These are phyloP conservation scores for Astrephomene gubernaculifera DNA, from an alignment of 139 green algal genomes.

Conservation along the genomic window DNA sequence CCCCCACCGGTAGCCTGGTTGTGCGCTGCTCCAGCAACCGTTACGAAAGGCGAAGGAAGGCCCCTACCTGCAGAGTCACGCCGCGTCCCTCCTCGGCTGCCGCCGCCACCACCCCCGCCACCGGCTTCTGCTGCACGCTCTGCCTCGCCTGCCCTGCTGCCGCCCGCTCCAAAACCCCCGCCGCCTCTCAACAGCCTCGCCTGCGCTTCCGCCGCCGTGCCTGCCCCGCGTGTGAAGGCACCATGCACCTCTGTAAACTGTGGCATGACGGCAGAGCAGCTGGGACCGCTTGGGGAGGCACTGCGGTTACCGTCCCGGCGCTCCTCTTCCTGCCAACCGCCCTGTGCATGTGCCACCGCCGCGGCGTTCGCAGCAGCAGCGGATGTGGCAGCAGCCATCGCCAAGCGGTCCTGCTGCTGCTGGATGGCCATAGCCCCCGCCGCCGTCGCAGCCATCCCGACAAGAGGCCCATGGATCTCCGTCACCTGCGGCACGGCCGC, in stretches of 20 bases:
- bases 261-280: constrained; percentile 46
- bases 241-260: constrained; percentile 59
- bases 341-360: neutral
- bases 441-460: constrained; percentile 38
- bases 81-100: neutral
- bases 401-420: neutral
- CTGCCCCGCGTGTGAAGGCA: constrained; percentile 26
- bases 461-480: constrained; percentile 50
- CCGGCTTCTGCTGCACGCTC: too few relatives aligned
- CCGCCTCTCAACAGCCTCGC: neutral
- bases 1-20: too few relatives aligned
- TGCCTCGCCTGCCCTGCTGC: neutral
- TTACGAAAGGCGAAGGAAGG: too few relatives aligned
- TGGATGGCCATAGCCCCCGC: constrained; percentile 22
- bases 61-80: too few relatives aligned
- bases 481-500: constrained; percentile 52
- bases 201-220: constrained; percentile 39
- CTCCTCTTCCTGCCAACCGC: neutral
- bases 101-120: neutral
- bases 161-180: neutral
- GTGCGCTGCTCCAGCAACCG: too few relatives aligned
- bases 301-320: constrained; percentile 5
- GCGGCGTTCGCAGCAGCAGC: neutral
- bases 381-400: neutral
- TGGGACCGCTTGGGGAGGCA: constrained; percentile 7